These are phyloP conservation scores for Trichosanthes cucumerina DNA, from an alignment of 306 rosid genomes.

Conservation along the genomic window DNA sequence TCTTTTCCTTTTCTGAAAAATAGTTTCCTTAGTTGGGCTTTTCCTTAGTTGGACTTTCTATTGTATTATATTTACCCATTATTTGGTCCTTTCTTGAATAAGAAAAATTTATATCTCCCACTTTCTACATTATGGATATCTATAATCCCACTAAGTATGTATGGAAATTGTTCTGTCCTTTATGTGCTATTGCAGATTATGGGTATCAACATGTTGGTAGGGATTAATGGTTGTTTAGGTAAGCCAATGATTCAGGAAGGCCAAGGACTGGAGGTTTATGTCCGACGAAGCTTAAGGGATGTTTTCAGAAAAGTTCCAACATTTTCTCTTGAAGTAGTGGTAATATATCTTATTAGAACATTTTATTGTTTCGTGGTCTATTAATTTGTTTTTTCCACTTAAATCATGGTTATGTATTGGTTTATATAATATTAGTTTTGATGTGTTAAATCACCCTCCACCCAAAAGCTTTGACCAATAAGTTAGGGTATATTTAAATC, in stretches of 20 bases:
- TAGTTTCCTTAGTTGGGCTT: no score
- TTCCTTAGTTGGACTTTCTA: no score
- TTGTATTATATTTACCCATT: no score
- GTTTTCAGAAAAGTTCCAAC: slow-evolving; percentile 90
- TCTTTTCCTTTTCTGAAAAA: no score
- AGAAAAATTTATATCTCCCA: no score
- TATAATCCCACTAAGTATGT: not conserved
- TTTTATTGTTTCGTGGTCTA: not conserved
- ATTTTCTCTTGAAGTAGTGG: slow-evolving; percentile 88
- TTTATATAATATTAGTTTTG: not conserved
- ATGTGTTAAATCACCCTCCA: not conserved
- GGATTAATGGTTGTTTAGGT: slow-evolving; percentile 67
- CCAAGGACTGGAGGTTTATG: slow-evolving; percentile 75
- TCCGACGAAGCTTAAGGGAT: slow-evolving; percentile 94
- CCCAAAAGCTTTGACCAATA: not conserved
- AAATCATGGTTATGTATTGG: not conserved
- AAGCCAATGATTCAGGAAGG: slow-evolving; percentile 89
- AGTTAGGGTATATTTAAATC: not conserved
- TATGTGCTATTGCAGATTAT: slow-evolving; percentile 46
- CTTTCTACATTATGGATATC: not conserved
- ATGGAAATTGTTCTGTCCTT: not conserved
- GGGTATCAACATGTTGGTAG: slow-evolving; percentile 90
- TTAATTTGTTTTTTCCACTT: not conserved
- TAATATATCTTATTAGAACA: slow-evolving; percentile 13
- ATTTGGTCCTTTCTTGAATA: no score